Evolutionary conservation across 352 stramenopile genomes (phyloP).

Genomic region (Phytophthora europaea): DNA sequence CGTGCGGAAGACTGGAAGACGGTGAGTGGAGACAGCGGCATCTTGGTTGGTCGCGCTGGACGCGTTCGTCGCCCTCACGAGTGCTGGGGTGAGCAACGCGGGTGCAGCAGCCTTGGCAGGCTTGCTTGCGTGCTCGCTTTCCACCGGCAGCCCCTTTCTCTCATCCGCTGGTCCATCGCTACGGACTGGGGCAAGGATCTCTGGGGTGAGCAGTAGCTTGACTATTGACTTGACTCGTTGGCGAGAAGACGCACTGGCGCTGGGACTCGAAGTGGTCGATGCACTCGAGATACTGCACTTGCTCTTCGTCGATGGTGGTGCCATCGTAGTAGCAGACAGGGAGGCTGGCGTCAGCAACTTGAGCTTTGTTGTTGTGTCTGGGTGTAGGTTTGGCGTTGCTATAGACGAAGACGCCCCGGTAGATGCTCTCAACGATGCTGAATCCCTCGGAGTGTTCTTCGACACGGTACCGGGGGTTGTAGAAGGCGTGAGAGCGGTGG

Average conservation of each 20-base stretch:
- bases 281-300: background rate
- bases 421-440: background rate
- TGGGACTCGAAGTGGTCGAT: background rate
- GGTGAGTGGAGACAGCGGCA: background rate
- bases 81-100: slow-evolving; percentile 14
- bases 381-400: background rate
- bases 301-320: background rate
- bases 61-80: background rate
- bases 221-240: background rate
- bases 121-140: too few relatives aligned
- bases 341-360: background rate
- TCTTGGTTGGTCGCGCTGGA: background rate
- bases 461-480: background rate
- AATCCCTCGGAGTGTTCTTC: background rate
- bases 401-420: background rate
- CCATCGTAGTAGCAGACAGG: background rate
- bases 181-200: background rate
- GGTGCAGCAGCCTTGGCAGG: background rate
- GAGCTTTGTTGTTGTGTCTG: background rate
- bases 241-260: background rate
- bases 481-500: too few relatives aligned
- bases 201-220: slow-evolving; percentile 4
- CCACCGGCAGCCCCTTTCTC: too few relatives aligned
- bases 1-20: background rate
- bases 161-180: too few relatives aligned